Conservation (phyloP, 2,329 filamentous ascomycete species). For the Penicillium digitatum region DNA sequence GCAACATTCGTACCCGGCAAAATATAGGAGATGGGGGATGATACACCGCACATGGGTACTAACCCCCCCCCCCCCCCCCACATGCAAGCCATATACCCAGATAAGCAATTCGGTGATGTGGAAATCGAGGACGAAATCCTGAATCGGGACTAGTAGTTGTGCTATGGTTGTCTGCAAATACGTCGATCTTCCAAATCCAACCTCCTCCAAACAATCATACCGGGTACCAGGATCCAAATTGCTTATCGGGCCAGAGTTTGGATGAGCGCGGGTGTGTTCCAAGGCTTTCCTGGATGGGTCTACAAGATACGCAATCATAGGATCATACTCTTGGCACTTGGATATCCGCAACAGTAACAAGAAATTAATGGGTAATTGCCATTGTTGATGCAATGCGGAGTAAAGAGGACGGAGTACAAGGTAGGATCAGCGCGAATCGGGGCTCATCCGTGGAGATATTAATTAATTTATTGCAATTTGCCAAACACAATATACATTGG, state of each 20-base stretch:
- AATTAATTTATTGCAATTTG: background rate
- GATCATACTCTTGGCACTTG: constrained; percentile 1
- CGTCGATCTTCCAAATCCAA: background rate
- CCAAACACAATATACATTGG: background rate
- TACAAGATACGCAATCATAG: constrained; percentile 4
- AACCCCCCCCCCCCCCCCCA: no score
- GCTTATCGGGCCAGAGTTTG: background rate
- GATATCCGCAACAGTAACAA: no score
- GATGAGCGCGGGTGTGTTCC: background rate
- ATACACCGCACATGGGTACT: background rate
- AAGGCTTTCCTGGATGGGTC: background rate
- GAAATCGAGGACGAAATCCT: background rate
- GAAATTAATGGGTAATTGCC: background rate
- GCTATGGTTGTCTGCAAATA: background rate
- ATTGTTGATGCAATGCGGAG: background rate
- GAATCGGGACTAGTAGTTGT: background rate
- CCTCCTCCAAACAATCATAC: background rate
- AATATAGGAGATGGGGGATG: background rate
- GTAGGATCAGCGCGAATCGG: background rate
- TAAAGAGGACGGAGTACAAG: background rate
- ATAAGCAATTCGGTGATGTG: background rate
- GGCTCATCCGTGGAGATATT: background rate
- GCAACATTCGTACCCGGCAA: background rate
- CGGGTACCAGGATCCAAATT: background rate
- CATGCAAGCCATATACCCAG: background rate